Base-by-base conservation (phyloP, 768 basidiomycete species). In the Hypholoma sublateritium region DNA sequence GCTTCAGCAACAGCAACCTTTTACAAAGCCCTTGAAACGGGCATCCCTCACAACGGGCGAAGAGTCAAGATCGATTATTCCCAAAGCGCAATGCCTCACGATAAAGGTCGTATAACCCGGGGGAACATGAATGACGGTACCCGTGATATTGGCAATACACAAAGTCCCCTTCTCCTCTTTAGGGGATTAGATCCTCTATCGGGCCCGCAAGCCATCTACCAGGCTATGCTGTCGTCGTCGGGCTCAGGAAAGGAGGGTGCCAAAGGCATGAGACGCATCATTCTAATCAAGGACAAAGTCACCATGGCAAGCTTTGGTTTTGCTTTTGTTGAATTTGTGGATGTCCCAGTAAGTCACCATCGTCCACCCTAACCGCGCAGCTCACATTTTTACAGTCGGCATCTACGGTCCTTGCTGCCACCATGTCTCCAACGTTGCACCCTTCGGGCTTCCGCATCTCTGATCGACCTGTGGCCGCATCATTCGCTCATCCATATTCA, bases 1-100 rank as follows among this genome's bases (percentile, higher is more conserved):
- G 91, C 91, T 22, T 82, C 90, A 22, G 88, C 87, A 14, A 82
- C 84, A 7, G 74, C 86, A 8, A 79, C 81, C 34, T 94, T 83
- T 70, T 86, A 88, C 71, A 88, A 86, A 62, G 87, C 88, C 6
- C 75, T 91, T 52, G 89, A 91, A 69, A 80, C 81, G 1, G 87
- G 89, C 22, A 68, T 75, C 12, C 83, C 86, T 24, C 88, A 88
- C 56, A 88, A 85, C 62, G 94, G 93, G 12, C 86, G 91, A 48
- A 80, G 93, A 62, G 88, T 96, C 68, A 96, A 96, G 74, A 93
- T 99, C 65, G 95, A 99, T 73, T 99, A 91, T 68, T 94, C 95
- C 3, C 86, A 93, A 73, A 91, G 88, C 61, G 88, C 88, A 24
- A 81, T 83, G 25, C 91, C 88, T 24, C 81, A 85, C 48, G 87